A percentile compares a stretch with the other conserved stretches of the same genome.
These are phyloP conservation scores for Starmerella potacharoeniae DNA, from an alignment of 805 yeast genomes.

Conservation along the genomic window DNA sequence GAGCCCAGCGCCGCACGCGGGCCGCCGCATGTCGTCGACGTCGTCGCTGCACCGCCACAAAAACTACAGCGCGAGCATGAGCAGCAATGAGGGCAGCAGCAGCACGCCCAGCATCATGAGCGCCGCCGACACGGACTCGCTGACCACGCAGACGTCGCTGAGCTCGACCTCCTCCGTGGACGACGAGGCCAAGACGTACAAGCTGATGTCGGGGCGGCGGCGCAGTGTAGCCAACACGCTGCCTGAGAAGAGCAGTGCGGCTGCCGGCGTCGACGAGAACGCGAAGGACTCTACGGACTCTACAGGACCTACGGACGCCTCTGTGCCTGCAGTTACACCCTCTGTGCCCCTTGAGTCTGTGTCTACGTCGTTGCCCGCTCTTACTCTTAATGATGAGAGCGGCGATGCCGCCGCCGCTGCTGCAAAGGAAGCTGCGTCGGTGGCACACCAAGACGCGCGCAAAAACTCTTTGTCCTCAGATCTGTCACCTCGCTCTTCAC, in stretches of 20 bases:
- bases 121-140: slow-evolving; percentile 9
- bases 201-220: neutral
- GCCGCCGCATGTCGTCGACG: slow-evolving; percentile 2
- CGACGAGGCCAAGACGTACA: neutral
- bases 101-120: slow-evolving; percentile 8
- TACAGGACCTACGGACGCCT: too few relatives aligned
- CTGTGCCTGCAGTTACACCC: too few relatives aligned
- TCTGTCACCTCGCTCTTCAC: too few relatives aligned
- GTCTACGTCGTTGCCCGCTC: too few relatives aligned
- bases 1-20: neutral
- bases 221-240: neutral
- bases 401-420: too few relatives aligned
- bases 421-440: too few relatives aligned
- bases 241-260: neutral
- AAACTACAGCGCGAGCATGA: slow-evolving; percentile 7
- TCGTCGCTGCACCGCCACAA: neutral
- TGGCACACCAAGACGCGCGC: too few relatives aligned
- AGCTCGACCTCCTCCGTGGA: slow-evolving; percentile 5
- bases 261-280: neutral
- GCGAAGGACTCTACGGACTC: neutral
- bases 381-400: too few relatives aligned
- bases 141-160: slow-evolving; percentile 15
- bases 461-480: too few relatives aligned
- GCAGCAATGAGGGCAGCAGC: slow-evolving; percentile 16
- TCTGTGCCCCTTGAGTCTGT: too few relatives aligned